These are phyloP conservation scores for Monilinia polystroma DNA, from an alignment of 2,329 filamentous ascomycete species.

Conservation along the genomic window DNA sequence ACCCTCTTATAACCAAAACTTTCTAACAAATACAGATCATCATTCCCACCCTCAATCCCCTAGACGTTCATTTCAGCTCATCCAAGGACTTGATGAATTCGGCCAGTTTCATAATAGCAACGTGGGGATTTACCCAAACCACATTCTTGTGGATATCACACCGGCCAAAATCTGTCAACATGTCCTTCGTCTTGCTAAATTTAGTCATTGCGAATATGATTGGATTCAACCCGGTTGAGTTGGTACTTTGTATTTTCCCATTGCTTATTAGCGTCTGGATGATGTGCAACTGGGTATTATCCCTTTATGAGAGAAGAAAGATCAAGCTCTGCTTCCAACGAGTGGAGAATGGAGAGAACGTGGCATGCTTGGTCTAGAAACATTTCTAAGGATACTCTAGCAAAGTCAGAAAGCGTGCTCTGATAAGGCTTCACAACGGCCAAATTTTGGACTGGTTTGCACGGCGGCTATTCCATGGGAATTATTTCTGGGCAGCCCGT, in stretches of 20 bases:
- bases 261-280: neutral
- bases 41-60: neutral
- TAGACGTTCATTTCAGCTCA: neutral
- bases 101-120: neutral
- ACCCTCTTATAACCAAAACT: neutral
- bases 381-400: neutral
- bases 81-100: neutral
- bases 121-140: neutral
- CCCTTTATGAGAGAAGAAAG: neutral
- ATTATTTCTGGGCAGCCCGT: neutral
- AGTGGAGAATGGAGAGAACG: neutral
- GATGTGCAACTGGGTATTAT: neutral
- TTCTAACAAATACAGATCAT: neutral
- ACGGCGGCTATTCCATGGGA: too few species aligned
- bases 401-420: neutral
- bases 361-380: neutral
- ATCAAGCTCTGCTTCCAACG: neutral
- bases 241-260: neutral
- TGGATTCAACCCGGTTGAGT: conserved; percentile 6
- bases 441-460: neutral
- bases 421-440: neutral
- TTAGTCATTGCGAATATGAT: neutral
- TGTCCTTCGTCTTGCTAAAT: neutral
- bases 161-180: too few species aligned
- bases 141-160: neutral